phyloP scores from a whole-genome alignment of 768 basidiomycete genomes.

The Tylopilus balloui region DNA sequence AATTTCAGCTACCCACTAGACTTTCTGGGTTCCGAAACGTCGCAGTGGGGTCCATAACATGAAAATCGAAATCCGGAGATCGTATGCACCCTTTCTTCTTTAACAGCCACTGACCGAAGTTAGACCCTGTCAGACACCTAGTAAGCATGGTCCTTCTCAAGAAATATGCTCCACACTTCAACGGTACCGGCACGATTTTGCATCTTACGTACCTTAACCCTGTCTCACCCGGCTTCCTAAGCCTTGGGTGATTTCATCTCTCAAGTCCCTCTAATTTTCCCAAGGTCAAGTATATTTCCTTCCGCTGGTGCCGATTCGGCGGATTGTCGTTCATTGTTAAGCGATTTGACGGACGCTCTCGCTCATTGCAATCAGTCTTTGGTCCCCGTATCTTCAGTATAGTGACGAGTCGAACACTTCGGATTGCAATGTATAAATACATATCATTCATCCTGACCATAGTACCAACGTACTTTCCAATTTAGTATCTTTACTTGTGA shows the following conservation, averaged over 20 bases:
- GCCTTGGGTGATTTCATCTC: background rate
- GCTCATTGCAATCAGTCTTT: slow-evolving; percentile 1
- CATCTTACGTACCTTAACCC: background rate
- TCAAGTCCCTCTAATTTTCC: background rate
- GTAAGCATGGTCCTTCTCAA: slow-evolving; percentile 16
- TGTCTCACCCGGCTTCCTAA: slow-evolving; percentile 3
- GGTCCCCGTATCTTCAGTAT: background rate
- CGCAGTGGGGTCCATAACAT: slow-evolving; percentile 20
- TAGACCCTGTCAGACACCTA: slow-evolving; percentile 24
- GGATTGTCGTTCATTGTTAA: background rate
- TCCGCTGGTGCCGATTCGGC: background rate
- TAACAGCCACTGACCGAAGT: slow-evolving; percentile 1
- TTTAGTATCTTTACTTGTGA: background rate
- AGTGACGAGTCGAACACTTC: background rate
- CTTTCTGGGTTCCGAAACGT: slow-evolving; percentile 19
- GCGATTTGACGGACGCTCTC: background rate
- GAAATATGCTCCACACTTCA: background rate
- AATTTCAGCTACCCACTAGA: slow-evolving; percentile 14
- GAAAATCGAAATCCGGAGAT: slow-evolving; percentile 27
- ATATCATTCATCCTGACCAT: background rate
- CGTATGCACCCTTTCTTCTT: slow-evolving; percentile 20
- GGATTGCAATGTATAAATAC: background rate
- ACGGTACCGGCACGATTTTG: background rate
- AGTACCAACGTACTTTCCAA: no score
- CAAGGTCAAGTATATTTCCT: background rate